Conservation (phyloP, 306 rosid species). For the Cyamopsis tetragonoloba region DNA sequence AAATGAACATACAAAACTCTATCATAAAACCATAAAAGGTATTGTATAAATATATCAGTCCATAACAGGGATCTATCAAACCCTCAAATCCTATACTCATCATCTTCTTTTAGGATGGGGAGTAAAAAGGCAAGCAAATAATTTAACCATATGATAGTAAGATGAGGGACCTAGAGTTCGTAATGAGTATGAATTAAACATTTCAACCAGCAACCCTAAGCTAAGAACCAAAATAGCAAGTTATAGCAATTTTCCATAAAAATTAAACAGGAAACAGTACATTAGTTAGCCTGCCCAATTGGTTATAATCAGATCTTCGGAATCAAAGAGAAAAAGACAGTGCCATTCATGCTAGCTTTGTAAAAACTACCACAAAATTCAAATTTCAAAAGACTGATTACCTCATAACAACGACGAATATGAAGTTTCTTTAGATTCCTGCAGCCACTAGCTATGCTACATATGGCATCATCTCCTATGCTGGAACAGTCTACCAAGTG, state of each 20-base stretch:
- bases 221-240: not conserved
- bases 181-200: not conserved
- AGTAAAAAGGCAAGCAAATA: not conserved
- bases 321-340: not conserved
- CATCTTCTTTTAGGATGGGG: not conserved
- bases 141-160: not conserved
- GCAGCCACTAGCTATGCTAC: constrained; percentile 74
- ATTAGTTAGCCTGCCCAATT: not conserved
- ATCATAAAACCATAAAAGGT: not conserved
- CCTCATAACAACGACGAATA: constrained; percentile 82
- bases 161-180: not conserved
- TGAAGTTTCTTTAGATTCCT: constrained; percentile 72
- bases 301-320: not conserved
- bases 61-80: not conserved
- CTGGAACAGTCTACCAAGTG: constrained; percentile 79
- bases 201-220: not conserved
- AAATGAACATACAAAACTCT: not conserved
- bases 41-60: not conserved
- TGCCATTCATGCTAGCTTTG: not conserved
- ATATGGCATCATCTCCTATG: constrained; percentile 73
- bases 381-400: constrained; percentile 22
- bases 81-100: not conserved
- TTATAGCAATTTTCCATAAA: not conserved
- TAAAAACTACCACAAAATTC: not conserved
- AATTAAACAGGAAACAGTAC: not conserved